phyloP scores from a whole-genome alignment of 2,329 filamentous ascomycete genomes.

The Sclerotinia sclerotiorum region DNA sequence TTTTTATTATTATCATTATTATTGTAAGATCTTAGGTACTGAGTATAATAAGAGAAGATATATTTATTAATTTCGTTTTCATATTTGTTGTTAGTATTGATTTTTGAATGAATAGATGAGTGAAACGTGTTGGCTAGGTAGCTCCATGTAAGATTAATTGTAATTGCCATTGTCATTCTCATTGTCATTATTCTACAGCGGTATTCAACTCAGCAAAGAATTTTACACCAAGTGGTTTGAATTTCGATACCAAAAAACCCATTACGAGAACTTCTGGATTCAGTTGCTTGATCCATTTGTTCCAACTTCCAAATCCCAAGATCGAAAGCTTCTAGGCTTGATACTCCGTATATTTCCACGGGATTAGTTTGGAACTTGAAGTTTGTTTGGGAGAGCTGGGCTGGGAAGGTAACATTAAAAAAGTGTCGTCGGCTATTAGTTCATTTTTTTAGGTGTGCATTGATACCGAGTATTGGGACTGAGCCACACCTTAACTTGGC shows the following conservation, averaged over 20 bases:
- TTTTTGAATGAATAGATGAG: no score
- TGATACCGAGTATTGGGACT: neutral
- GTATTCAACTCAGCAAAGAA: no score
- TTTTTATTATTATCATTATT: neutral
- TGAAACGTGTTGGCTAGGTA: neutral
- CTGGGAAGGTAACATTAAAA: neutral
- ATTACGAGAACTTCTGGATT: neutral
- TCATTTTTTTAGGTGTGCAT: neutral
- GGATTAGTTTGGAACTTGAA: neutral
- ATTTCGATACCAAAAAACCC: neutral
- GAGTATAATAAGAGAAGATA: no score
- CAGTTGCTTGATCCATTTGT: neutral
- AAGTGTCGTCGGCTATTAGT: slow-evolving; percentile 14
- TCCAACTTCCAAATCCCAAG: neutral
- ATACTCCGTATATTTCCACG: neutral
- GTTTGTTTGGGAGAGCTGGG: neutral
- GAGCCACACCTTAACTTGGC: neutral
- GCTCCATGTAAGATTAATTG: neutral
- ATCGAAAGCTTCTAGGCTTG: neutral
- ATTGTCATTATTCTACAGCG: no score
- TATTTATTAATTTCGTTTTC: no score
- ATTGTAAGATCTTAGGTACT: no score
- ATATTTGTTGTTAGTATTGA: neutral
- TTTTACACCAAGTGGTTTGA: neutral
- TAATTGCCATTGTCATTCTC: no score